These are phyloP conservation scores for Hortaea sp. DNA, from an alignment of 2,329 filamentous ascomycete genomes.

Conservation along the genomic window DNA sequence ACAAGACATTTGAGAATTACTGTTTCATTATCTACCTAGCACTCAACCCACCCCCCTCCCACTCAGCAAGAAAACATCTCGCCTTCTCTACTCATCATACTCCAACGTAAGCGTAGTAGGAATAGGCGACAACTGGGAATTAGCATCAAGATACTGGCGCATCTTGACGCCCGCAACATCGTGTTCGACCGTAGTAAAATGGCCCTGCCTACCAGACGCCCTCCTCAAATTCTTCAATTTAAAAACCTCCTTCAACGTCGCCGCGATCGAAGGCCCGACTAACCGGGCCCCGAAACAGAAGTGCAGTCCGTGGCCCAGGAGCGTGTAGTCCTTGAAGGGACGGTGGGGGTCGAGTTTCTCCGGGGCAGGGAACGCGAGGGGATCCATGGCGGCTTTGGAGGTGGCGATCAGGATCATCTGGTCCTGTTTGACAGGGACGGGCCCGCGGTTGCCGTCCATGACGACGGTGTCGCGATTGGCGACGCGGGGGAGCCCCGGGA, in stretches of 20 bases:
- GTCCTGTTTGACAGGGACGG: conserved; percentile 35
- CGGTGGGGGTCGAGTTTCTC: conserved; percentile 35
- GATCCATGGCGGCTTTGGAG: conserved; percentile 34
- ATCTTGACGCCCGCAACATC: conserved; percentile 39
- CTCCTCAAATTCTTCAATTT: conserved; percentile 34
- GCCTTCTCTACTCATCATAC: conserved; percentile 27
- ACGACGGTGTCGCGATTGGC: conserved; percentile 34
- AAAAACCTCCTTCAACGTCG: conserved; percentile 36
- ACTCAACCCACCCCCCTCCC: too few relatives aligned
- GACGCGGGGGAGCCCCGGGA: conserved; percentile 43
- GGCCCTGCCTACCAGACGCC: conserved; percentile 27
- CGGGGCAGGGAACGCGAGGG: conserved; percentile 30
- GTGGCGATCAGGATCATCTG: conserved; percentile 37
- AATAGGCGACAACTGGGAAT: conserved; percentile 37
- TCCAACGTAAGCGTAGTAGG: conserved; percentile 34
- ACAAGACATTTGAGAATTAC: too few relatives aligned
- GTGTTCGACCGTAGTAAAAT: conserved; percentile 35
- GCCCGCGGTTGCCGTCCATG: conserved; percentile 38
- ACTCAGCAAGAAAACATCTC: too few relatives aligned
- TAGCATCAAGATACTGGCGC: conserved; percentile 40
- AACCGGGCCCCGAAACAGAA: conserved; percentile 33
- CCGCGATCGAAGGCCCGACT: conserved; percentile 30
- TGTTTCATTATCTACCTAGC: too few relatives aligned
- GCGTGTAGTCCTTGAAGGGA: conserved; percentile 28
- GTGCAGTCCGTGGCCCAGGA: conserved; percentile 32